Evolutionary conservation across 345 rosid species (phyloP).

Genomic region (Nasturtium officinale): DNA sequence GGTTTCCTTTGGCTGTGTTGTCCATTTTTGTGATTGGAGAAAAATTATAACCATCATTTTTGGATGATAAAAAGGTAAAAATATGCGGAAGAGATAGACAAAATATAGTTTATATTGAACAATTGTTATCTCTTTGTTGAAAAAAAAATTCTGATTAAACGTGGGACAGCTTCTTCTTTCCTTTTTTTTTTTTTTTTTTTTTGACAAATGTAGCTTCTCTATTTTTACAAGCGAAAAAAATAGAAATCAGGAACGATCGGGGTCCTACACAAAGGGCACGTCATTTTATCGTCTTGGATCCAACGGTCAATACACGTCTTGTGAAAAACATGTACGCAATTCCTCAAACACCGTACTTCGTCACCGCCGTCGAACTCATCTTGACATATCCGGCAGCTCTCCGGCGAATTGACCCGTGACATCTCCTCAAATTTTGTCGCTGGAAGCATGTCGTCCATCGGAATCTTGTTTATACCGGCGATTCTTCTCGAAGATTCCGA

Average conservation of each 20-base stretch:
- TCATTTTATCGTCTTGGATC: conserved; percentile 73
- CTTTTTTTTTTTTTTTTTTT: too few species aligned
- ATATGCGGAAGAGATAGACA: not conserved
- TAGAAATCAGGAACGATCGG: conserved; percentile 64
- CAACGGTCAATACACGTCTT: conserved; percentile 82
- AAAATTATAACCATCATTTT: not conserved
- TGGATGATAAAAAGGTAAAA: not conserved
- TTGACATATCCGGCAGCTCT: conserved; percentile 78
- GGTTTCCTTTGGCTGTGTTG: not conserved
- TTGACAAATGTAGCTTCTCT: not conserved
- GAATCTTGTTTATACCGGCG: conserved; percentile 25
- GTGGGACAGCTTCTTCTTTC: not conserved
- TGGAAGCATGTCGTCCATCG: conserved; percentile 63
- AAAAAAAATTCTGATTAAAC: not conserved
- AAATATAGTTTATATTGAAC: not conserved
- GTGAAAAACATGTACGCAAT: conserved; percentile 81
- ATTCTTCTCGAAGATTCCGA: not conserved
- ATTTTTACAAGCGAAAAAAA: conserved; percentile 24
- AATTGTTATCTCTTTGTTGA: not conserved
- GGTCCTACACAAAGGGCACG: conserved; percentile 88
- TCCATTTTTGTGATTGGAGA: not conserved
- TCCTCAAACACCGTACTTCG: conserved; percentile 72
- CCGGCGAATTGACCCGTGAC: conserved; percentile 43
- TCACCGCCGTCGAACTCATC: conserved; percentile 68
- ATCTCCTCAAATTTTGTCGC: conserved; percentile 49